Evolutionary conservation across 2,329 filamentous ascomycete species (phyloP), one percentile per base, ranked within the genome.

Genomic region (Thielaviopsis cerberus): DNA sequence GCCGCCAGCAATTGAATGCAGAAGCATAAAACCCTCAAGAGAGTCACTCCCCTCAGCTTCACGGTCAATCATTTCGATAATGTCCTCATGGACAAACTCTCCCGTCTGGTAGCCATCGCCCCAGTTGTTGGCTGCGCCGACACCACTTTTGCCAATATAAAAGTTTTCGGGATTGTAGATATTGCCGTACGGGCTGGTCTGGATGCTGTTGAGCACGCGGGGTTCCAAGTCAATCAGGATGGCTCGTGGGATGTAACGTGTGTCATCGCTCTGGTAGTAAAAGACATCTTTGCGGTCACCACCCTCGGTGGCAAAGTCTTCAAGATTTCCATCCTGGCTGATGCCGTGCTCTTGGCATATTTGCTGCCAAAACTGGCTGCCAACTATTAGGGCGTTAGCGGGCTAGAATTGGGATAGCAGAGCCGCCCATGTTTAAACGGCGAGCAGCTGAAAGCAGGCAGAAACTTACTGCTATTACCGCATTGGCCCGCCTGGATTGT

Each of bases 91-190:
- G 22, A 98, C 88, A 51, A 79, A 77, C 69, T 96, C 90, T 64
- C 90, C 92, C 57, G 88, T 90, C 64, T 92, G 83, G 72, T 98
- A 98, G 53, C 92, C 92, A 67, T 92, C 86, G 61, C 90, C 92
- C 92, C 92, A 98, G 70, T 97, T 98, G 72, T 98, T 98, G 52
- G 89, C 92, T 6, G 92, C 92, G 52, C 92, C 92, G 58, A 88
- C 82, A 59, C 92, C 92, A 72, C 91, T 86, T 69, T 95, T 94
- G 65, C 91, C 88, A 57, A 97, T 82, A 69, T 94, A 98, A 73
- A 97, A 96, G 75, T 98, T 98, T 72, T 98, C 92, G 0, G 92
- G 92, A 69, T 98, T 98, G 79, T 98, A 98, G 61, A 98, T 98
- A 70, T 98, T 97, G 70, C 85, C 88, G 76, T 98, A 98, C 0